These are phyloP conservation scores for Trichocladium antarcticum DNA, from an alignment of 495 filamentous ascomycete genomes.

Conservation along the genomic window DNA sequence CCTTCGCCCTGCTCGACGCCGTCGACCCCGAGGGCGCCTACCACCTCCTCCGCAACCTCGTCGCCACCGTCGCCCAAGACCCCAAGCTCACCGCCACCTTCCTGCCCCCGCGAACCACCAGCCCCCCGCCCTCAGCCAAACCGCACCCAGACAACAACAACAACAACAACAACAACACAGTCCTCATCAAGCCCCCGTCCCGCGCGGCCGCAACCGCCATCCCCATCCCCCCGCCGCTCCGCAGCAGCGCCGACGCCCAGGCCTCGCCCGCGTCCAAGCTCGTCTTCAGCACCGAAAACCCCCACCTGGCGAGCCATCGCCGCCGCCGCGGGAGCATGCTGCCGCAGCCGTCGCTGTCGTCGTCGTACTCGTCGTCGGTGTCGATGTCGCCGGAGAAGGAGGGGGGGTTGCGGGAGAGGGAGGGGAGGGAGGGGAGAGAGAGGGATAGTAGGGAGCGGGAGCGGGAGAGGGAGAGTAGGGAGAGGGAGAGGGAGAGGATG, in stretches of 20 bases:
- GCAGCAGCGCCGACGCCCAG: too few relatives aligned
- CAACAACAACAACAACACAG: not conserved
- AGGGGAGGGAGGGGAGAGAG: not conserved
- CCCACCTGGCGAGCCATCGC: conserved; percentile 67
- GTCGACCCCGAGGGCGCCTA: conserved; percentile 87
- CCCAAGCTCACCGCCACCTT: conserved; percentile 31
- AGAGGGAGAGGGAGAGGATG: conserved; percentile 35
- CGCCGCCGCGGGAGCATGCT: conserved; percentile 52
- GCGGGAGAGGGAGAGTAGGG: conserved; percentile 7
- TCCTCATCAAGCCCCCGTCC: conserved; percentile 29
- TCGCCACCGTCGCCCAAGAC: conserved; percentile 37
- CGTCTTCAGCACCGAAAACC: conserved; percentile 69
- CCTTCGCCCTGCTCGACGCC: conserved; percentile 72
- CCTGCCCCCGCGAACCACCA: conserved; percentile 13
- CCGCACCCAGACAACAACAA: conserved; percentile 10
- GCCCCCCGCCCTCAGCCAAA: not conserved
- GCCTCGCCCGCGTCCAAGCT: conserved; percentile 52
- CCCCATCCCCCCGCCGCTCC: conserved; percentile 27
- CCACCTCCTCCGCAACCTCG: conserved; percentile 61
- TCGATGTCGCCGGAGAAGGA: too few relatives aligned
- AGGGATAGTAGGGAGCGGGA: not conserved
- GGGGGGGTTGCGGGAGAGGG: too few relatives aligned
- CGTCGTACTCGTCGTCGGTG: not conserved
- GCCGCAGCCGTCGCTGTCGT: not conserved
- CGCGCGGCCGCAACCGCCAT: conserved; percentile 16